These are phyloP conservation scores for Hericium rajendrae DNA, from an alignment of 768 basidiomycete species.

Conservation along the genomic window DNA sequence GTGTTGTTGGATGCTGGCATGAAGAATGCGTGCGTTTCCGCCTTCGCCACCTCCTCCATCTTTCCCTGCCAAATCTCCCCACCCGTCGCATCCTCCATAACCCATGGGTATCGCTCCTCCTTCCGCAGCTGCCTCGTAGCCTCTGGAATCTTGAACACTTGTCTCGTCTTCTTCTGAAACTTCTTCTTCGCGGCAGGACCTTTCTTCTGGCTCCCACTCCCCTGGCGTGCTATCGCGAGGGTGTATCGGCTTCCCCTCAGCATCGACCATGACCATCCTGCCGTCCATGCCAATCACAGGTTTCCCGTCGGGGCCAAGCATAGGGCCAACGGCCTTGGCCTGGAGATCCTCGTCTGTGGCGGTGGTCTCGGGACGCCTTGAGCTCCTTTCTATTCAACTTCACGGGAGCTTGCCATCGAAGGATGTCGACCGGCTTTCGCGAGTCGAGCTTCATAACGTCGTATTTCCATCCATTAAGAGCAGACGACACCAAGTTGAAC, in stretches of 20 bases:
- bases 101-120: conserved; percentile 89
- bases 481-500: conserved; percentile 70
- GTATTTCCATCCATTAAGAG: conserved; percentile 82
- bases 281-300: conserved; percentile 73
- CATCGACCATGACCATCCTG: conserved; percentile 72
- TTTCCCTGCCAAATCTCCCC: conserved; percentile 74
- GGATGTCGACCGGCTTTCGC: conserved; percentile 60
- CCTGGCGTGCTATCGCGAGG: conserved; percentile 23
- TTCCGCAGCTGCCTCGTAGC: conserved; percentile 66
- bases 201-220: conserved; percentile 33
- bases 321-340: conserved; percentile 49
- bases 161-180: conserved; percentile 74
- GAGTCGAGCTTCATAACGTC: conserved; percentile 89
- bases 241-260: conserved; percentile 65
- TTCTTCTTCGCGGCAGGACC: conserved; percentile 42
- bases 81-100: conserved; percentile 71
- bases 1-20: conserved; percentile 74
- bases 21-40: conserved; percentile 70
- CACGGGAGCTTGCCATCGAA: conserved; percentile 62
- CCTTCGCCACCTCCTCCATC: conserved; percentile 67
- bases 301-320: conserved; percentile 79
- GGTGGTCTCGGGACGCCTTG: conserved; percentile 35
- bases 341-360: conserved; percentile 26
- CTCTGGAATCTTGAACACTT: conserved; percentile 76
- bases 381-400: conserved; percentile 85